Base-by-base conservation (phyloP, 345 rosid genomes). In the Salix brachista region DNA sequence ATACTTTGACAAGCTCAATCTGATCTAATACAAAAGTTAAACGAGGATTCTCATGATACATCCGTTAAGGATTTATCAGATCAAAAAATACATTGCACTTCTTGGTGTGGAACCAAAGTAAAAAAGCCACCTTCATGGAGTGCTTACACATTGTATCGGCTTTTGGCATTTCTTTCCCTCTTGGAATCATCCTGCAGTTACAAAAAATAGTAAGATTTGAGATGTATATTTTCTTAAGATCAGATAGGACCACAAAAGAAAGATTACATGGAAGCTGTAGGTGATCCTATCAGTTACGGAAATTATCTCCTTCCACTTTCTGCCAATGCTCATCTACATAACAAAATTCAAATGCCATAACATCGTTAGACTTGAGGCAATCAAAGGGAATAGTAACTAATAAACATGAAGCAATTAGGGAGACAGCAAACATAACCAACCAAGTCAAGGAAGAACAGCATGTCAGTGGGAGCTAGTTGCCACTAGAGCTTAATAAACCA, bases 241-340 rank as follows among this genome's bases (percentile, higher is more conserved):
- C 65, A 60, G 75, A 74, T 48, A 54, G 21, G 74, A 50, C 8
- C 10, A 2, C n/a, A 50, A 52, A 19, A 73, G 8, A 26, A 76
- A 71, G 79, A 73, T 87, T 88, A 91, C 99, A 82, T 89, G 97
- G 82, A 92, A 91, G 84, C 81, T 89, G 90, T 92, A 94, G 70
- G 86, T 76, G 75, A 94, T 89, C 91, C 87, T 91, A 66, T 94
- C 97, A 25, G 86, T 82, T 82, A 82, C 72, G 17, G 89, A 91
- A 65, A 94, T 81, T 80, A 92, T 80, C 82, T 94, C 97, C 89
- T 94, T 94, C 98, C 98, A 94, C 89, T 94, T 94, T 88, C 87
- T 89, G 56, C 97, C 99, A 73, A 94, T 90, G 85, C 94, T 80
- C 90, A 84, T 92, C 98, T 94, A 77, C 78, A 72, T 8, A 65